Conservation (phyloP, 129 eudicot species). For the Arctium minus region DNA sequence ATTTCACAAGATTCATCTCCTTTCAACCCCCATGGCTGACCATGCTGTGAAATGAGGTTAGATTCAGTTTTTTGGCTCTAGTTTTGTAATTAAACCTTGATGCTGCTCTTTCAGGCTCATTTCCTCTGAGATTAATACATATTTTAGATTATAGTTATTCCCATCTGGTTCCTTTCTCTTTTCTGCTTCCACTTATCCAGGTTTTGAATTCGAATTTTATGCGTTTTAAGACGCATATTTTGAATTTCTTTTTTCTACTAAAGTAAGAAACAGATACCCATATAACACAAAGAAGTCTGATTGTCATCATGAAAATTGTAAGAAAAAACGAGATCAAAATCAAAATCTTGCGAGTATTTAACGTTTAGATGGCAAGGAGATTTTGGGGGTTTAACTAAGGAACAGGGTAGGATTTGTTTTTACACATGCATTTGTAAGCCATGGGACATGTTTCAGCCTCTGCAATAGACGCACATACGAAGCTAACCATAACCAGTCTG, state of each 20-base stretch:
- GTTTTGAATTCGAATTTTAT: no score
- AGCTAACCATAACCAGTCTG: constrained; percentile 89
- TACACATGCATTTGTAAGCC: constrained; percentile 96
- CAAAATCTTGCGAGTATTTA: constrained; percentile 27
- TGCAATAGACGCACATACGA: constrained; percentile 83
- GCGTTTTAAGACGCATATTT: not conserved
- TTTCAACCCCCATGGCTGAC: not conserved
- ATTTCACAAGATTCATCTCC: constrained; percentile 9
- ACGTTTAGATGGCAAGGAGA: constrained; percentile 11
- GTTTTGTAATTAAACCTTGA: constrained; percentile 5
- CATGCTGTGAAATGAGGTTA: not conserved
- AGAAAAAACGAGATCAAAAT: constrained; percentile 6
- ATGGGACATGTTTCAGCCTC: constrained; percentile 98
- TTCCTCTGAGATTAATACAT: not conserved
- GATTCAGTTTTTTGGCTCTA: constrained; percentile 2
- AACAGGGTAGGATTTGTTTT: constrained; percentile 85
- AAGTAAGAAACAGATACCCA: not conserved
- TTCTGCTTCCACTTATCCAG: not conserved
- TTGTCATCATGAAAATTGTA: not conserved
- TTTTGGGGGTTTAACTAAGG: constrained; percentile 35
- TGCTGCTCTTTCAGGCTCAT: constrained; percentile 1
- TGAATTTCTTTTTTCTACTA: not conserved
- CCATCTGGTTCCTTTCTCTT: not conserved
- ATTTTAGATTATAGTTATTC: constrained; percentile 5
- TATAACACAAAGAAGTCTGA: constrained; percentile 2